Evolutionary conservation across 2,329 filamentous ascomycete species (phyloP).

Genomic region (Trichothecium roseum): DNA sequence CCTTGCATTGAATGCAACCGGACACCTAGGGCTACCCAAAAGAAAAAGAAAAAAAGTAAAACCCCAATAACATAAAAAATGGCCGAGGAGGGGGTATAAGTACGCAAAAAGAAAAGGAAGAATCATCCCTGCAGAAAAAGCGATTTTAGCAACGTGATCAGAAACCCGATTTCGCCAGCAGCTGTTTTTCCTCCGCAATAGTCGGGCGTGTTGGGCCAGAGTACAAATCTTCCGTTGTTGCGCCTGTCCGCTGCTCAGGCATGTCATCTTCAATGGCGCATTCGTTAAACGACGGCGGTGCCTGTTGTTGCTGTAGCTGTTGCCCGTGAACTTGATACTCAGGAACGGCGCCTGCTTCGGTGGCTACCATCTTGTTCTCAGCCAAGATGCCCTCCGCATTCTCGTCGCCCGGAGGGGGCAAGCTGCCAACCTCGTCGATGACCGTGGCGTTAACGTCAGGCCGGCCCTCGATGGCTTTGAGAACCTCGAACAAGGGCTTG

Average conservation of each 20-base stretch:
- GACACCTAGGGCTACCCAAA: no score
- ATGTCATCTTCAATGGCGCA: background rate
- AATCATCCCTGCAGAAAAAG: no score
- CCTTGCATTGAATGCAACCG: no score
- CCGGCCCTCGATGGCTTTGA: slow-evolving; percentile 26
- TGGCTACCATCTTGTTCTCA: slow-evolving; percentile 14
- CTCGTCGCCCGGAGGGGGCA: slow-evolving; percentile 9
- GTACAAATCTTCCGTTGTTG: slow-evolving; percentile 2
- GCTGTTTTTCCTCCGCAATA: slow-evolving; percentile 13
- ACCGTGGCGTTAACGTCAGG: slow-evolving; percentile 13
- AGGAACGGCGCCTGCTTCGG: background rate
- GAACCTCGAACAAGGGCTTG: slow-evolving; percentile 25
- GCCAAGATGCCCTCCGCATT: slow-evolving; percentile 9
- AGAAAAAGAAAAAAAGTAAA: no score
- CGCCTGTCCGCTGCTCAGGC: background rate
- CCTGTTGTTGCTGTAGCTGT: no score
- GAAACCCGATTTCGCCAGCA: slow-evolving; percentile 10
- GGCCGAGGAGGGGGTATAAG: no score
- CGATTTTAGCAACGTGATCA: no score
- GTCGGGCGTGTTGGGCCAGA: background rate
- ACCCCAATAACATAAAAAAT: no score
- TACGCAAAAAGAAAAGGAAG: no score
- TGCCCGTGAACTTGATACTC: background rate
- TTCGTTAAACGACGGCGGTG: background rate
- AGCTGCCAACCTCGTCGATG: slow-evolving; percentile 15